phyloP scores from a whole-genome alignment of 2,329 filamentous ascomycete genomes.

The Zopfia rhizophila region DNA sequence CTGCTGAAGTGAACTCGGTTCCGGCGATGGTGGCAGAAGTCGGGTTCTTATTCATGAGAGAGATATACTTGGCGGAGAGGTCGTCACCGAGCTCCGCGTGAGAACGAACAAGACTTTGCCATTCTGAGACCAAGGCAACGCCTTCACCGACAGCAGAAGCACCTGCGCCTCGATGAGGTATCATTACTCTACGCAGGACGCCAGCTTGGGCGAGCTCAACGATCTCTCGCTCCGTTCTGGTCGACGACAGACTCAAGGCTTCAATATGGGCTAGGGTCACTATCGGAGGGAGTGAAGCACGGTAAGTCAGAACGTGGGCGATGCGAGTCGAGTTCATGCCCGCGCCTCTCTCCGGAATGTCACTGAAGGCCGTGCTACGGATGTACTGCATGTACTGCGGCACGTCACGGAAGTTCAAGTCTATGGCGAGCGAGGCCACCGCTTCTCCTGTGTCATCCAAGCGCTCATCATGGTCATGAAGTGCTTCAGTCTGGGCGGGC shows the following conservation, averaged over 20 bases:
- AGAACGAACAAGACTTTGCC: slow-evolving; percentile 56
- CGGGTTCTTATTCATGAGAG: slow-evolving; percentile 63
- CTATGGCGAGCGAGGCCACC: slow-evolving; percentile 64
- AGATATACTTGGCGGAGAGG: slow-evolving; percentile 59
- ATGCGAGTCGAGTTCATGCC: slow-evolving; percentile 73
- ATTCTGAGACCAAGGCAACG: slow-evolving; percentile 67
- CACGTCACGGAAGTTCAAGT: slow-evolving; percentile 69
- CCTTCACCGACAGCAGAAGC: slow-evolving; percentile 71
- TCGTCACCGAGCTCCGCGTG: slow-evolving; percentile 35
- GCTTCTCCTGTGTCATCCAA: slow-evolving; percentile 71
- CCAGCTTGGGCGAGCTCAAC: slow-evolving; percentile 69
- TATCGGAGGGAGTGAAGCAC: slow-evolving; percentile 69
- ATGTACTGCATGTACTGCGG: slow-evolving; percentile 72
- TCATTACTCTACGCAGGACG: slow-evolving; percentile 68
- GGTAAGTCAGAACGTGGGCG: slow-evolving; percentile 71
- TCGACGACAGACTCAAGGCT: slow-evolving; percentile 70
- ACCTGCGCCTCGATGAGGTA: slow-evolving; percentile 69
- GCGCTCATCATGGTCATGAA: slow-evolving; percentile 51
- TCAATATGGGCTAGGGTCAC: slow-evolving; percentile 74
- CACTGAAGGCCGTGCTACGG: slow-evolving; percentile 70
- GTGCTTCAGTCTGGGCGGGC: slow-evolving; percentile 36
- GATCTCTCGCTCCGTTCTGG: slow-evolving; percentile 73
- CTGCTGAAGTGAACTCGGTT: slow-evolving; percentile 54
- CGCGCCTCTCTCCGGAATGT: slow-evolving; percentile 65
- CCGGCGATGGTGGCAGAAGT: slow-evolving; percentile 56